Conservation (phyloP, 2,329 filamentous ascomycete species). For the Aureobasidium sp. region DNA sequence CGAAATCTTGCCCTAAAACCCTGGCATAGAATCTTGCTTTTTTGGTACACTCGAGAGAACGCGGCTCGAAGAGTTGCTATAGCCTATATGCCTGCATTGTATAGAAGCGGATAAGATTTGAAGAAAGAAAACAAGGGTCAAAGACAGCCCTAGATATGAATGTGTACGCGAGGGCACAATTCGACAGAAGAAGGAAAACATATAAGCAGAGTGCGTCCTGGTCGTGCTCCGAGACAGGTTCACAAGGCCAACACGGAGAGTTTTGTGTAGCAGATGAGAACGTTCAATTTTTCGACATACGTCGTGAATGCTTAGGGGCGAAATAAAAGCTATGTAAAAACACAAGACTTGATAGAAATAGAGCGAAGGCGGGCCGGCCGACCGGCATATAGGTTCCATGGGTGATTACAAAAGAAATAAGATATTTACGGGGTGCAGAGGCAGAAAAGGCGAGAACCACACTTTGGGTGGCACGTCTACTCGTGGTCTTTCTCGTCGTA, state of each 20-base stretch:
- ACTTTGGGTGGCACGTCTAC: background rate
- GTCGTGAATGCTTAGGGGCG: background rate
- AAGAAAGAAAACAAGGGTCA: no score
- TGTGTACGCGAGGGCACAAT: background rate
- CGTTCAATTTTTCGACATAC: background rate
- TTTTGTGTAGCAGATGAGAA: background rate
- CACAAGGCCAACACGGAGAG: background rate
- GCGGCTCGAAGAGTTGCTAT: background rate
- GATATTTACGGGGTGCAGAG: background rate
- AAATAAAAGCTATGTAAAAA: background rate
- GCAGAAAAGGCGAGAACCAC: background rate
- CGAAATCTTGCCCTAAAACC: background rate
- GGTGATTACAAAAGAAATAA: background rate
- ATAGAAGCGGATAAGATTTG: background rate
- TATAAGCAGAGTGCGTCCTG: background rate
- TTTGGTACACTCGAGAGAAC: background rate
- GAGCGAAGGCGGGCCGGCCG: constrained; percentile 1
- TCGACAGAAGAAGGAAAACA: background rate
- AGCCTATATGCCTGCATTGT: background rate
- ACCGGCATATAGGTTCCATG: background rate
- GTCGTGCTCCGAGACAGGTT: background rate
- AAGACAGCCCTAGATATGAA: background rate
- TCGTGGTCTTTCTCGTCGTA: constrained; percentile 25
- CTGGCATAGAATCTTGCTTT: background rate
- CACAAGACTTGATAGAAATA: background rate